Evolutionary conservation across 1,284 basidiomycete species (phyloP).

Genomic region (Ceratobasidium sp.): DNA sequence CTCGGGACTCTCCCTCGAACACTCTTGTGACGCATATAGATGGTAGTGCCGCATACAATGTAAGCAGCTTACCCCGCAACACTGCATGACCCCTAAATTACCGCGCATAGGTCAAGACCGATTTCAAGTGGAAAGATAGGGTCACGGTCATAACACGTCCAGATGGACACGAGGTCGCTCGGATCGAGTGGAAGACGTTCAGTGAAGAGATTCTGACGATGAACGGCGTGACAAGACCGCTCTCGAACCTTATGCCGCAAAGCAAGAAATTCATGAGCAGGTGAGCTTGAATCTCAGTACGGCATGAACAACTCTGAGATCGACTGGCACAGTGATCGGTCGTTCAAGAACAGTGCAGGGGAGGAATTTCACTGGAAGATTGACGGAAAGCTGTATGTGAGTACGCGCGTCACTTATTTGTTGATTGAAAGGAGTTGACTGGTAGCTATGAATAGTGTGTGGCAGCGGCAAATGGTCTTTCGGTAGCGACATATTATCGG

Average conservation of each 20-base stretch:
- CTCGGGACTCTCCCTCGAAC: constrained; percentile 19
- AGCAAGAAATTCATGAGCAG: constrained; percentile 7
- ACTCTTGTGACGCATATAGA: neutral
- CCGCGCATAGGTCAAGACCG: neutral
- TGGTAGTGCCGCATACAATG: constrained; percentile 15
- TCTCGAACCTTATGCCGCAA: constrained; percentile 8
- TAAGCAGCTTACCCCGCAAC: neutral
- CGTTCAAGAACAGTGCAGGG: constrained; percentile 3
- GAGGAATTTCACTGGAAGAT: constrained; percentile 19
- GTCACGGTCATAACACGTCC: constrained; percentile 1
- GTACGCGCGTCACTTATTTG: neutral
- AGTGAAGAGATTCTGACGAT: constrained; percentile 4
- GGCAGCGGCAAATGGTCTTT: neutral
- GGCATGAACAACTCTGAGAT: too few relatives aligned
- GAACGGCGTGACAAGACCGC: neutral
- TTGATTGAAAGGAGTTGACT: neutral
- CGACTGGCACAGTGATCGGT: constrained; percentile 1
- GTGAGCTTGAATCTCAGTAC: neutral
- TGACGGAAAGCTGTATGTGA: constrained; percentile 16
- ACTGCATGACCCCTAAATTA: too few relatives aligned
- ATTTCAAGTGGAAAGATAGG: neutral
- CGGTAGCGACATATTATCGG: constrained; percentile 13
- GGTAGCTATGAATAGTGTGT: neutral
- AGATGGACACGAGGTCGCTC: neutral
- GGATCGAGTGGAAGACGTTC: constrained; percentile 1